Percentiles rank a stretch among this genome's conserved stretches.
Evolutionary conservation across 805 yeast species (phyloP).

Genomic region (Pichia sporocuriosa): DNA sequence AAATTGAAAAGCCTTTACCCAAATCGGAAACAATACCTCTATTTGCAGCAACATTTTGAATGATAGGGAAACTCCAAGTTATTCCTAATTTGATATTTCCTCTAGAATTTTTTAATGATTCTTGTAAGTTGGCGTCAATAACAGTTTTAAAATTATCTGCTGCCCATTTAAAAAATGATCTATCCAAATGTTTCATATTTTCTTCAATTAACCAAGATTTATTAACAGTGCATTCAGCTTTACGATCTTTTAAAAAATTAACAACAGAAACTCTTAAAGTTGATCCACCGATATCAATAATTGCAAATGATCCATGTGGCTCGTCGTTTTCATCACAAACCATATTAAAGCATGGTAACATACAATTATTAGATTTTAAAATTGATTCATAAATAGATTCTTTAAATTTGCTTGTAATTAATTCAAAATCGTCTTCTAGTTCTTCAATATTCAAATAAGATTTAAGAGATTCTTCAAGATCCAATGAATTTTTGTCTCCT

Average conservation of each 20-base stretch:
- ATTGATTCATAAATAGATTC: slow-evolving; percentile 6
- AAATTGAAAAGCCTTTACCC: slow-evolving; percentile 55
- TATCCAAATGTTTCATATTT: slow-evolving; percentile 4
- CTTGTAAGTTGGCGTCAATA: not conserved
- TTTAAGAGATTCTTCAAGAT: not conserved
- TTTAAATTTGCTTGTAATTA: slow-evolving; percentile 2
- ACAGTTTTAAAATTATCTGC: slow-evolving; percentile 1
- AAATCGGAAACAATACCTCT: slow-evolving; percentile 42
- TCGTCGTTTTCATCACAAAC: not conserved
- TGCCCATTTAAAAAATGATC: slow-evolving; percentile 6
- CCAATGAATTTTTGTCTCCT: not conserved
- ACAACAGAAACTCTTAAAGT: slow-evolving; percentile 37
- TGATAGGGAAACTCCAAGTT: slow-evolving; percentile 54
- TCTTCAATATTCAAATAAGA: not conserved
- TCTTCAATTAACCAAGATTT: slow-evolving; percentile 11
- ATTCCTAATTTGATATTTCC: slow-evolving; percentile 35
- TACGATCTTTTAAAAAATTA: slow-evolving; percentile 8
- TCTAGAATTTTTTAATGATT: slow-evolving; percentile 15
- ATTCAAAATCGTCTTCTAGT: slow-evolving; percentile 1
- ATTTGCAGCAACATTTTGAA: slow-evolving; percentile 31
- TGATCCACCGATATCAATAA: slow-evolving; percentile 50
- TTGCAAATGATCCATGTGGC: slow-evolving; percentile 27
- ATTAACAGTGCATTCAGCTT: slow-evolving; percentile 13
- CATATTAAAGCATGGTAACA: slow-evolving; percentile 10
- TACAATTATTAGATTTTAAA: slow-evolving; percentile 4